These are phyloP conservation scores for Lasiosphaeria ovina DNA, from an alignment of 495 filamentous ascomycete genomes.

Conservation along the genomic window DNA sequence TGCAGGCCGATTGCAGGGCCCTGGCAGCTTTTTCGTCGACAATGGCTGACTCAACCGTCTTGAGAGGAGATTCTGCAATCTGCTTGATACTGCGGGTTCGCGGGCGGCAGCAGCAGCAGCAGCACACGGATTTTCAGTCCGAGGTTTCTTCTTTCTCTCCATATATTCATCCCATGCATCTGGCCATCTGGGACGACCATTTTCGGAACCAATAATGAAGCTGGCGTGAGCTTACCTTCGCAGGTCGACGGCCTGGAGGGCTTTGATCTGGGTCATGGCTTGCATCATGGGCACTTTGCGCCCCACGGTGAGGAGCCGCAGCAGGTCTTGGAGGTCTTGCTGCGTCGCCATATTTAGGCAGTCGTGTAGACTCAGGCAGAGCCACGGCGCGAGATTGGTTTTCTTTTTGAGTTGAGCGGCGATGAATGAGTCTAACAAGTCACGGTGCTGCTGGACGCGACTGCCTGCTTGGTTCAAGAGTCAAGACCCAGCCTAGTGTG, in stretches of 20 bases:
- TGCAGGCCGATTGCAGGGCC: conserved; percentile 63
- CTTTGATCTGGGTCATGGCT: conserved; percentile 67
- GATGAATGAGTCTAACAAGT: too few relatives aligned
- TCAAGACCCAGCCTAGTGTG: too few relatives aligned
- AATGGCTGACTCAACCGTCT: conserved; percentile 58
- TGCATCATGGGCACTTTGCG: conserved; percentile 66
- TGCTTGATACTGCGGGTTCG: conserved; percentile 48
- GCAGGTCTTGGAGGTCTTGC: conserved; percentile 65
- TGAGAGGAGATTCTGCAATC: conserved; percentile 59
- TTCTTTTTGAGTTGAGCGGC: too few relatives aligned
- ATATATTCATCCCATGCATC: background rate
- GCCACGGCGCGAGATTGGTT: too few relatives aligned
- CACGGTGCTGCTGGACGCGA: too few relatives aligned
- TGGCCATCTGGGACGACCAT: background rate
- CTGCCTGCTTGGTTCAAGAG: too few relatives aligned
- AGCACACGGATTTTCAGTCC: conserved; percentile 15
- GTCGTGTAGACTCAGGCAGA: too few relatives aligned
- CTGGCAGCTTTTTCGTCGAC: conserved; percentile 70
- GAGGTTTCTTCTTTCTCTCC: background rate
- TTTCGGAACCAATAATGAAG: conserved; percentile 2
- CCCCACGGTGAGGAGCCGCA: conserved; percentile 74
- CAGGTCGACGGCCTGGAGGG: conserved; percentile 62
- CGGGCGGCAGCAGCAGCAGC: background rate
- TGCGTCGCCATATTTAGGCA: conserved; percentile 45
- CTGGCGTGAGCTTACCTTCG: conserved; percentile 48